Evolutionary conservation across 495 filamentous ascomycete species (phyloP).

Genomic region (Xylaria bambusicola): DNA sequence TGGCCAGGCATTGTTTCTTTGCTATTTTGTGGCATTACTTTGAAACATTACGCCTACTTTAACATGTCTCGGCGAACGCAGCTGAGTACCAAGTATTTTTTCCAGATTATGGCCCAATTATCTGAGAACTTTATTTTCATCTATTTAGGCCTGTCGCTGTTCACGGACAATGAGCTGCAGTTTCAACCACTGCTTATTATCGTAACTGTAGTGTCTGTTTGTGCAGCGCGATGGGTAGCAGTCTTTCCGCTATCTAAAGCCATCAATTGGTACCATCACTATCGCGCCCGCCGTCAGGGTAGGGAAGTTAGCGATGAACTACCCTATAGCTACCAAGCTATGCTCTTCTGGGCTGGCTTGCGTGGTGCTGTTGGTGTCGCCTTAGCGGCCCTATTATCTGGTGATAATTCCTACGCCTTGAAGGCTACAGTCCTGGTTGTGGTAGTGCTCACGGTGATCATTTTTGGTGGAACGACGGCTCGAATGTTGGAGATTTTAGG

Average conservation of each 20-base stretch:
- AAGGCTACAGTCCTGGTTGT: constrained; percentile 94
- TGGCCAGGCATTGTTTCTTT: constrained; percentile 87
- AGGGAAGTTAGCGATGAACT: constrained; percentile 83
- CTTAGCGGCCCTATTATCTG: constrained; percentile 83
- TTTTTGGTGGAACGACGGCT: constrained; percentile 97
- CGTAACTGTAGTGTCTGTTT: constrained; percentile 87
- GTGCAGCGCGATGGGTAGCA: constrained; percentile 84
- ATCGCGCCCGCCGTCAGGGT: constrained; percentile 78
- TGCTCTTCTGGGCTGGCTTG: constrained; percentile 98
- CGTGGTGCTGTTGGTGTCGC: constrained; percentile 96
- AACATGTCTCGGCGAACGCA: constrained; percentile 99
- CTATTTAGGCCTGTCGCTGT: constrained; percentile 90
- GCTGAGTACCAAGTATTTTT: constrained; percentile 96
- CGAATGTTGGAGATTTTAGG: constrained; percentile 96
- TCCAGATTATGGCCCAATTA: constrained; percentile 90
- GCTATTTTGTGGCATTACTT: constrained; percentile 94
- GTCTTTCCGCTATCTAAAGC: constrained; percentile 89
- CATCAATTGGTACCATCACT: constrained; percentile 93
- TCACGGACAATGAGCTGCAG: constrained; percentile 81
- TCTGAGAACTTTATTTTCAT: constrained; percentile 99
- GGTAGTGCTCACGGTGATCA: constrained; percentile 95
- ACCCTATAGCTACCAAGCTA: constrained; percentile 89
- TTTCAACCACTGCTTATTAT: constrained; percentile 97
- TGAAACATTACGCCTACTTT: constrained; percentile 99
- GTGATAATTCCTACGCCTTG: constrained; percentile 73